Evolutionary conservation across 2,329 filamentous ascomycete genomes (phyloP).

Genomic region (Fusarium tupiense): DNA sequence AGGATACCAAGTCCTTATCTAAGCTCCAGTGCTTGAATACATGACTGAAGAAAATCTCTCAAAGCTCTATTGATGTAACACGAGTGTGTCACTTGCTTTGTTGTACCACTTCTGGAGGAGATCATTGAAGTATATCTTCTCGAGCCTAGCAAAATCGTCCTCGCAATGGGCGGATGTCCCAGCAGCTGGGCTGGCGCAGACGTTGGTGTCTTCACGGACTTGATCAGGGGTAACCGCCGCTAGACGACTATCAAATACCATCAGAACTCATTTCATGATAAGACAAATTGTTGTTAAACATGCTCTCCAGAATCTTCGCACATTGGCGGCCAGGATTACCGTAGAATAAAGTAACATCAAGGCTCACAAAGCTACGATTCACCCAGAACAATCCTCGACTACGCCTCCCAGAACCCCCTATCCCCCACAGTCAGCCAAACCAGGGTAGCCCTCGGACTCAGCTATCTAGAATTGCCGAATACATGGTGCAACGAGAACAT

Average conservation of each 20-base stretch:
- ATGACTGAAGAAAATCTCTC: neutral
- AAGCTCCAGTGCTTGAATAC: neutral
- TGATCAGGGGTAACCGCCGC: neutral
- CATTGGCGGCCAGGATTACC: neutral
- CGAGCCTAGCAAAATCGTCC: neutral
- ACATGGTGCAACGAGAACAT: neutral
- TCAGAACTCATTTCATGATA: neutral
- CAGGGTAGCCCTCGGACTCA: neutral
- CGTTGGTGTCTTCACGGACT: neutral
- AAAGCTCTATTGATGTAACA: neutral
- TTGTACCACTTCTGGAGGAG: neutral
- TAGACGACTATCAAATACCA: neutral
- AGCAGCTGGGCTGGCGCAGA: neutral
- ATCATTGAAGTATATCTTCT: neutral
- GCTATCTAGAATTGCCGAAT: neutral
- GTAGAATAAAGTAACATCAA: neutral
- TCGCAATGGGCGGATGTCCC: neutral
- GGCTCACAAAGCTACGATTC: neutral
- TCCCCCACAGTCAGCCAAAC: neutral
- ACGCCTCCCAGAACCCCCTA: neutral
- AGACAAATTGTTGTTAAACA: neutral
- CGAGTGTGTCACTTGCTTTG: neutral
- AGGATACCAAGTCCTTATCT: neutral
- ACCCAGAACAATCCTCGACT: neutral
- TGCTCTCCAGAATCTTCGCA: neutral